Conservation (phyloP, 2,329 filamentous ascomycete genomes). For the Diaporthe sp. region DNA sequence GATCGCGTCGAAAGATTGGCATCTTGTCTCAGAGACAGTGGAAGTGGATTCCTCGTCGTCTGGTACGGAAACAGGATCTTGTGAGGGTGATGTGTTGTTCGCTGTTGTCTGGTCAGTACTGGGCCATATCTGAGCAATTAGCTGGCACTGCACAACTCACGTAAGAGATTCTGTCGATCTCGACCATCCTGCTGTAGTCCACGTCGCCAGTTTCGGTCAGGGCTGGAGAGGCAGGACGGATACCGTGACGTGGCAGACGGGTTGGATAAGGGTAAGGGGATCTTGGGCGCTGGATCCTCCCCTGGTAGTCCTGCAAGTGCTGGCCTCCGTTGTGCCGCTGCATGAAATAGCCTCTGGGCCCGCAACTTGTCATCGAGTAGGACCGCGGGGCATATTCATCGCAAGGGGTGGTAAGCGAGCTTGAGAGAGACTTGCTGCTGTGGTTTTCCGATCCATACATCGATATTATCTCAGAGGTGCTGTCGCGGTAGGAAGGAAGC, state of each 20-base stretch:
- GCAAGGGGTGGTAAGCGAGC: slow-evolving; percentile 56
- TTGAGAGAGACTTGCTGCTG: slow-evolving; percentile 53
- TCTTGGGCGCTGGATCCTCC: slow-evolving; percentile 55
- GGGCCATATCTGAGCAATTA: neutral
- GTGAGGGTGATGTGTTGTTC: slow-evolving; percentile 58
- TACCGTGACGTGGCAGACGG: slow-evolving; percentile 66
- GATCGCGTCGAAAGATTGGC: slow-evolving; percentile 57
- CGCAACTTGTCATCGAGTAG: slow-evolving; percentile 67
- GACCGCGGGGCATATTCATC: slow-evolving; percentile 62
- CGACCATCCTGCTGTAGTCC: slow-evolving; percentile 64
- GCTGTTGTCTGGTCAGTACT: slow-evolving; percentile 50
- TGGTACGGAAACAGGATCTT: slow-evolving; percentile 53
- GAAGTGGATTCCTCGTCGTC: slow-evolving; percentile 51
- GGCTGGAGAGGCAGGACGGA: slow-evolving; percentile 63
- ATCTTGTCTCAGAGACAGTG: slow-evolving; percentile 55
- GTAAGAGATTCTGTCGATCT: slow-evolving; percentile 61
- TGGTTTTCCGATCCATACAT: slow-evolving; percentile 67
- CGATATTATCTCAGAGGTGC: slow-evolving; percentile 67
- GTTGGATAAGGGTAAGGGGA: slow-evolving; percentile 72
- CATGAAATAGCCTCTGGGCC: slow-evolving; percentile 47
- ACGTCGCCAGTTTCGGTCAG: slow-evolving; percentile 60
- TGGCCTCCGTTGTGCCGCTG: slow-evolving; percentile 49
- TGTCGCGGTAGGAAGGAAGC: slow-evolving; percentile 64
- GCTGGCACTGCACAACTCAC: slow-evolving; percentile 49
- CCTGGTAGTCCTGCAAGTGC: slow-evolving; percentile 23